Conservation (phyloP, 805 yeast genomes). For the Kuraishia borneana region DNA sequence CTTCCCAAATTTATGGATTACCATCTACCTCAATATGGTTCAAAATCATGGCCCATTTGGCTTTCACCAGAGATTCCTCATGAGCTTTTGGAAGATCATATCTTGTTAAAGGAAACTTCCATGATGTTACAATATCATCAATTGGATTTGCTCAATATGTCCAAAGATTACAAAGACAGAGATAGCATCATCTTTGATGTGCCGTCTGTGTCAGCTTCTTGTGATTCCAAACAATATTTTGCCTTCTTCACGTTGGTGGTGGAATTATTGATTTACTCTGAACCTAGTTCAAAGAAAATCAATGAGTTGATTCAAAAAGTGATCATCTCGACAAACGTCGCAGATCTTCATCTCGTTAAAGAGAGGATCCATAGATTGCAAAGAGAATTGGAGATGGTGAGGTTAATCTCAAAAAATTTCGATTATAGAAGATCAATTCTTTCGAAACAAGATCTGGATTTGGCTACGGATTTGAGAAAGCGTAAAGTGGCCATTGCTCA, state of each 20-base stretch:
- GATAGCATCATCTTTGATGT: slow-evolving; percentile 50
- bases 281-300: slow-evolving; percentile 51
- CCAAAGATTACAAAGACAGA: slow-evolving; percentile 17
- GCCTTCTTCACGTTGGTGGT: slow-evolving; percentile 51
- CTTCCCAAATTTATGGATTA: slow-evolving; percentile 8
- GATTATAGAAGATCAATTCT: slow-evolving; percentile 35
- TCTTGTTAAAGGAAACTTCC: slow-evolving; percentile 55
- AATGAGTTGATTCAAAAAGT: slow-evolving; percentile 54
- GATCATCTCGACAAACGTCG: slow-evolving; percentile 59
- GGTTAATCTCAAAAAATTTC: slow-evolving; percentile 32
- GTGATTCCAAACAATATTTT: slow-evolving; percentile 67
- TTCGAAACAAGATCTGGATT: slow-evolving; percentile 35
- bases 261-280: slow-evolving; percentile 60
- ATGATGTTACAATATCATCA: slow-evolving; percentile 49
- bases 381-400: slow-evolving; percentile 28
- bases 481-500: slow-evolving; percentile 24
- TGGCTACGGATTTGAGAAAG: slow-evolving; percentile 22
- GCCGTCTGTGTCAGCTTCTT: slow-evolving; percentile 54
- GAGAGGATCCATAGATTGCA: slow-evolving; percentile 38
- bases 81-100: slow-evolving; percentile 34
- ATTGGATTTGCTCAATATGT: slow-evolving; percentile 26
- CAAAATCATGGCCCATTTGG: slow-evolving; percentile 83
- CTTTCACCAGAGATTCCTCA: slow-evolving; percentile 61
- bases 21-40: slow-evolving; percentile 50
- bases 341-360: slow-evolving; percentile 40